phyloP scores from a whole-genome alignment of 768 basidiomycete genomes.

The Mycena pura region DNA sequence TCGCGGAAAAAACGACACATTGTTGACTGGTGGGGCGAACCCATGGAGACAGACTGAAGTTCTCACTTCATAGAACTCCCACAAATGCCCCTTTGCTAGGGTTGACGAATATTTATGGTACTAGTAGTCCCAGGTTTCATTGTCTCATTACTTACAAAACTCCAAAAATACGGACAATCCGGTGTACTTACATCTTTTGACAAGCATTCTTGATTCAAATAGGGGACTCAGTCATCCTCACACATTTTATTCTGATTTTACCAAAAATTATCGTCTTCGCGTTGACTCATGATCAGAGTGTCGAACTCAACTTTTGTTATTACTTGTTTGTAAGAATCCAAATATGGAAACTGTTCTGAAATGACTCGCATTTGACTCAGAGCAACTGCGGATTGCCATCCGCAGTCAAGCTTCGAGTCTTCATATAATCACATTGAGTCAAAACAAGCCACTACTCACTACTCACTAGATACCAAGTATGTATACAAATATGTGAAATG shows the following conservation, averaged over 20 bases:
- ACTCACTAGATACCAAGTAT: not conserved
- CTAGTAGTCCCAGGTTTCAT: not conserved
- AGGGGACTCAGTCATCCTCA: too few species aligned
- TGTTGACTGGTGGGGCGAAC: too few species aligned
- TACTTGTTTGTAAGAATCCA: not conserved
- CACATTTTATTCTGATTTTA: not conserved
- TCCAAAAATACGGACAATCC: not conserved
- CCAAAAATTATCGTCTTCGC: too few species aligned
- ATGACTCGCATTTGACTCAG: not conserved
- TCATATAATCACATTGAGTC: not conserved
- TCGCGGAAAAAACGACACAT: too few species aligned
- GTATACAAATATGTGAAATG: constrained; percentile 1
- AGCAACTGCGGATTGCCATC: not conserved
- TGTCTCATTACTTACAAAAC: not conserved
- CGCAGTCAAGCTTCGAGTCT: not conserved
- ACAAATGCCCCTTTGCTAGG: too few species aligned
- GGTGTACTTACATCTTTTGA: not conserved
- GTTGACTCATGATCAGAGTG: not conserved
- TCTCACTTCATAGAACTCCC: too few species aligned
- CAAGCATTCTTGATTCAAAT: too few species aligned
- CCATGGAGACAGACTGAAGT: too few species aligned
- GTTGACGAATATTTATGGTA: not conserved
- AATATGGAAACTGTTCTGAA: too few species aligned
- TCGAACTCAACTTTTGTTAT: not conserved
- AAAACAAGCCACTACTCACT: not conserved